Evolutionary conservation across 352 stramenopile species (phyloP).

Genomic region (Aphanomyces stellatus): DNA sequence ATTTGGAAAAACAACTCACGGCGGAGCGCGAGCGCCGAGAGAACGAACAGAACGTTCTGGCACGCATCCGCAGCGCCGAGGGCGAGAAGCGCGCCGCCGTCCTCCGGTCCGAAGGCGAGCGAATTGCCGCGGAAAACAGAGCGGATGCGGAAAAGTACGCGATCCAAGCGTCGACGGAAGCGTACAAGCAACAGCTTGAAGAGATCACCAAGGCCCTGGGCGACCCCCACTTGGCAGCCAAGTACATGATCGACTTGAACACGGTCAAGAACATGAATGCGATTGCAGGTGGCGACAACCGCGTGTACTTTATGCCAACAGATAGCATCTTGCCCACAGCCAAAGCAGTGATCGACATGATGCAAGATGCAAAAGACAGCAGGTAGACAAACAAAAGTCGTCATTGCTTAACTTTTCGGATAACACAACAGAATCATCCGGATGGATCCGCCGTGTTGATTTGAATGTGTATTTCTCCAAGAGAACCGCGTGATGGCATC

Average conservation of each 20-base stretch:
- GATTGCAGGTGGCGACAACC: neutral
- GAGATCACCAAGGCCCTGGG: neutral
- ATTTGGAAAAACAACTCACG: conserved; percentile 3
- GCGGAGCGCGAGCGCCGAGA: neutral
- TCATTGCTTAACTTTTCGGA: no score
- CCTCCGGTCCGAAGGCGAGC: neutral
- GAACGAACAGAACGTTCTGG: neutral
- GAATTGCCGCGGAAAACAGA: neutral
- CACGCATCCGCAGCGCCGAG: neutral
- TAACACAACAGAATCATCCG: no score
- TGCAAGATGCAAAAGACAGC: no score
- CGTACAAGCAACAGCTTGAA: conserved; percentile 4
- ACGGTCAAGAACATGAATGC: neutral
- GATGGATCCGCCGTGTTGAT: no score
- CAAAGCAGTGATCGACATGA: neutral
- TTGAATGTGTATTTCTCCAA: no score
- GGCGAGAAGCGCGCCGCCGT: neutral
- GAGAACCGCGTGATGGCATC: no score
- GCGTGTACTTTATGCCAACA: neutral
- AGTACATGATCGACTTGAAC: neutral
- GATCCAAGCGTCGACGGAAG: neutral
- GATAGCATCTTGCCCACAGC: neutral
- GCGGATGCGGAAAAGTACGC: conserved; percentile 1
- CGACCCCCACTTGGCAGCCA: neutral
- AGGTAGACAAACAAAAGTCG: no score